Evolutionary conservation across 345 rosid genomes (phyloP), one percentile per base, ranked within the genome.

Genomic region (Cardiospermum halicacabum): DNA sequence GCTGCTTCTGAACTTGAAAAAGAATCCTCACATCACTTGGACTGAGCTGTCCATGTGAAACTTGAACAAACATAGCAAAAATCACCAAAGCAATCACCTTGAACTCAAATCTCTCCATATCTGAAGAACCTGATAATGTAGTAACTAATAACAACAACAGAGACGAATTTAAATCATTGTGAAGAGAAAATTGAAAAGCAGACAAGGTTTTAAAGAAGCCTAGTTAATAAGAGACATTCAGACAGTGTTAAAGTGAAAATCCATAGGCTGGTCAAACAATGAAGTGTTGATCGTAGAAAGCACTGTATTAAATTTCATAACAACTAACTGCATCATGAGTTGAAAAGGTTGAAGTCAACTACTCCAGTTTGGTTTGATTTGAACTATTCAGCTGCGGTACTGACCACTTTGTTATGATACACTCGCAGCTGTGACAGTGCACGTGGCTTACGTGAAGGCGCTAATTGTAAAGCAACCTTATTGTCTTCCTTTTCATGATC

Each of bases 1-100:
- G 80, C 22, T 78, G 85, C 60, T 77, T 80, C 64, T 78, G 87
- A 68, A 88, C 73, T 68, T 82, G 92, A 64, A 82, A 64, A 56
- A 90, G 80, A 43, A 72, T 76, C 45, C 72, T 70, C 65, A 82
- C 69, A 69, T 93, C 97, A 40, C 69, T 76, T 31, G 87, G 78
- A 51, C 72, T 11, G 30, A 88, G 55, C 53, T 90, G 97, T 32
- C 72, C 82, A 19, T 19, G 13, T 13, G 97, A 81, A 60, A 69
- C 71, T 30, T 74, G 60, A 61, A 78, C 62, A 15, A 75, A 69
- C 40, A 65, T 25, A 39, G 18, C 11, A 53, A 76, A 58, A 70
- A 74, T 53, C 66, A 76, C 50, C 18, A 68, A 39, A 48, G 27
- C 66, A 66, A 58, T 36, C 70, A 58, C 51, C 74, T 49, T 22